phyloP scores from a whole-genome alignment of 345 rosid species.

The Lepidium africanum region DNA sequence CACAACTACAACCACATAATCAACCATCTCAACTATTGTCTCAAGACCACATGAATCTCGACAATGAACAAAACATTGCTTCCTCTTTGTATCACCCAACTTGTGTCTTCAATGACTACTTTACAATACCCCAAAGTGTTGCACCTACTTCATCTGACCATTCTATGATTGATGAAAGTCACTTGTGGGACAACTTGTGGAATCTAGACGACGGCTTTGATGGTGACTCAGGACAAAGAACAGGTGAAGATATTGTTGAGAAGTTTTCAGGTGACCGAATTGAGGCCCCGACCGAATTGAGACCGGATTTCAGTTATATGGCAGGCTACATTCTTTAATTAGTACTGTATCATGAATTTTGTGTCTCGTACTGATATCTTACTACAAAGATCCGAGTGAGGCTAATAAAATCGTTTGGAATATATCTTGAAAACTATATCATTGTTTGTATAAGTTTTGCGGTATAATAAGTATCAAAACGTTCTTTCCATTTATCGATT shows the following conservation, averaged over 20 bases:
- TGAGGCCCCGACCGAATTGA: conserved; percentile 14
- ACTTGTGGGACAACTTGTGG: conserved; percentile 47
- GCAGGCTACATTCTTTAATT: conserved; percentile 36
- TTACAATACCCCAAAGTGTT: conserved; percentile 26
- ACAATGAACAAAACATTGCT: conserved; percentile 1
- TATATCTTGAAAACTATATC: background rate
- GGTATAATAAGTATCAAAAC: background rate
- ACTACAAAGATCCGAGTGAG: background rate
- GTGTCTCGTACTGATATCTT: background rate
- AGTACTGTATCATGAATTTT: background rate
- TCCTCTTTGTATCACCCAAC: conserved; percentile 19
- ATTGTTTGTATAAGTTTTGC: background rate
- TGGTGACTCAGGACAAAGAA: conserved; percentile 1
- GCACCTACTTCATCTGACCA: conserved; percentile 23
- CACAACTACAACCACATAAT: conserved; percentile 6
- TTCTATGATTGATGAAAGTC: conserved; percentile 30
- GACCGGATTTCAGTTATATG: conserved; percentile 18
- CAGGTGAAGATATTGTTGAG: conserved; percentile 11
- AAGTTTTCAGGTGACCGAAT: conserved; percentile 5
- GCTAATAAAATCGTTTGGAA: conserved; percentile 8
- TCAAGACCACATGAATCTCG: background rate
- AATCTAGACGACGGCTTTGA: conserved; percentile 34
- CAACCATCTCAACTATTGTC: conserved; percentile 5
- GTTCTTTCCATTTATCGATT: background rate
- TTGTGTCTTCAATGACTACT: conserved; percentile 15